Base-by-base conservation (phyloP, 2,329 filamentous ascomycete genomes). In the Arthrobotrys sphaeroides region DNA sequence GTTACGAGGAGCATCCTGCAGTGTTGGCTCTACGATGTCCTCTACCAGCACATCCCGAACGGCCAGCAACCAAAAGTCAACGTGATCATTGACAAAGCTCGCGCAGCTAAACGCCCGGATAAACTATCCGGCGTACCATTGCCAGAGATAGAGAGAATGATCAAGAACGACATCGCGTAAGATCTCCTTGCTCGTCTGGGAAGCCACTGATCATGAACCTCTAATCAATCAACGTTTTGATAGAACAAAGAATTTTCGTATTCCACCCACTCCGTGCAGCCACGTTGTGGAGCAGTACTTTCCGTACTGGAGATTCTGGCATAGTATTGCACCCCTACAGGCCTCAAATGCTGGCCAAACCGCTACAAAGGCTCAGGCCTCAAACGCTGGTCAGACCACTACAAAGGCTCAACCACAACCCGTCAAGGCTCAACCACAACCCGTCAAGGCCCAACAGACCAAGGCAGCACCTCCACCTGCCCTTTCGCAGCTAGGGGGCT, bases 21-120 rank as follows among this genome's bases (percentile, higher is more conserved):
- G 12, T 69, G 65, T 24, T 69, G 65, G 65, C 31, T 69, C 7
- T 69, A 60, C 53, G 53, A 69, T 22, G 5, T 26, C 20, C 33
- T 69, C 22, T 69, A 69, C 47, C 53, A 31, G 9, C 16, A 69
- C 3, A 10, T 69, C 7, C 53, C 13, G 7, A 0, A 5, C 5
- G 36, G 16, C 10, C 22, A 2, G 4, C 55, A 26, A n/a, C 28
- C 31, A 16, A 47, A 45, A n/a, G 16, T 36, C 10, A 49, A 68
- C 1, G 26, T 20, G 3, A 10, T 68, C 22, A 26, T 38, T 6
- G 38, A 22, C 24, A 13, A 24, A 0, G 64, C 28, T 10, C n/a
- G 28, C 1, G 6, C 22, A 24, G 6, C 24, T 2, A 31, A 24
- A 42, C 20, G 16, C 2, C 64, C 51, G 4, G 10, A 2, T 1